Evolutionary conservation across 2,329 filamentous ascomycete genomes (phyloP), one percentile per base, ranked within the genome.

Genomic region (Curvularia hawaiiensis): DNA sequence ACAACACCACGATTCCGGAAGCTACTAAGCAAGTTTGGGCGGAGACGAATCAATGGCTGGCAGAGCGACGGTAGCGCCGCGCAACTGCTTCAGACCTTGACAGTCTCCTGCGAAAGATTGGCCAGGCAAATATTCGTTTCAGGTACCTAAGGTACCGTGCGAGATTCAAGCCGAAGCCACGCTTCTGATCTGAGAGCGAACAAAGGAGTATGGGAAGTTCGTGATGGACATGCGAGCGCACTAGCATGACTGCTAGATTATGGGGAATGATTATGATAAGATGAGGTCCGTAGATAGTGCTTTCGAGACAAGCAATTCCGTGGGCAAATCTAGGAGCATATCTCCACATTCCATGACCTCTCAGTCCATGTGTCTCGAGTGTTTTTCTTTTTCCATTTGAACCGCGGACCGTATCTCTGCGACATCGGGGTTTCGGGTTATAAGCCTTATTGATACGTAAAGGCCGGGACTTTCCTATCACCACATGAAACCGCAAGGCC

Each of bases 1-100:
- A 82, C 14, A 80, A 79, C 45, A 51, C 73, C 20, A 67, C 73
- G 24, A 66, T 77, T 3, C 75, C 77, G 31, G 75, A 83, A 62
- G 50, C 65, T 28, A 80, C 83, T 35, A 78, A 80, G 51, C 81
- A 83, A 63, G 64, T 81, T 43, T 89, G 87, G 81, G 79, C 79
- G n/a, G 82, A 84, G 54, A 84, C 83, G 4, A 83, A 88, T 64
- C 79, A 80, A 50, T 89, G 87, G 87, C 73, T 89, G 50, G 52
- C 65, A 40, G 62, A 58, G 20, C 61, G 70, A 43, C 70, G 72
- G 56, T 76, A 71, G 63, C 1, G 39, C 28, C 50, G 31, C 12
- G 16, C 31, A 22, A 12, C 18, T 22, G 26, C 11, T 11, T 18
- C 8, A 18, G 5, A 14, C 3, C 11, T 22, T 20, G 31, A 11